Evolutionary conservation across 1,284 basidiomycete genomes (phyloP).

Genomic region (Earliella scabrosa): DNA sequence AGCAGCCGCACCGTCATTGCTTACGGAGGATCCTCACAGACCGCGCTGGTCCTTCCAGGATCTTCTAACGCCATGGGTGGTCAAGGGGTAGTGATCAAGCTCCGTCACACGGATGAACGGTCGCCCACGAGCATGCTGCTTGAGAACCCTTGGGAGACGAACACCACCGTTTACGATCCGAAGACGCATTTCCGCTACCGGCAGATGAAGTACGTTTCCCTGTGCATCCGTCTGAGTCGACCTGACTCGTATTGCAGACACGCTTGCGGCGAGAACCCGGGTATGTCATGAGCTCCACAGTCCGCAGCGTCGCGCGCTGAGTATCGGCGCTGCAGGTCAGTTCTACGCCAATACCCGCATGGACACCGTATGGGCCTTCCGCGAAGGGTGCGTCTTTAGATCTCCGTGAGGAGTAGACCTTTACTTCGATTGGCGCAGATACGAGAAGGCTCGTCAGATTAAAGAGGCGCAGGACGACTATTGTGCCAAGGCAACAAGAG

Average conservation of each 20-base stretch:
- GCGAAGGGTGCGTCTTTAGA: conserved; percentile 35
- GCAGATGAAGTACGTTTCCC: conserved; percentile 44
- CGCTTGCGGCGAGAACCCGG: conserved; percentile 40
- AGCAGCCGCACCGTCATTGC: too few species aligned
- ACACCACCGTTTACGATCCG: conserved; percentile 34
- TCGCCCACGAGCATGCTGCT: conserved; percentile 50
- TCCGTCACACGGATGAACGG: conserved; percentile 45
- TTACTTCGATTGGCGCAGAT: conserved; percentile 32
- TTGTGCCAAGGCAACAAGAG: conserved; percentile 59
- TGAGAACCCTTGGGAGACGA: conserved; percentile 48
- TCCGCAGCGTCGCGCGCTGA: too few species aligned
- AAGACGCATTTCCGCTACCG: conserved; percentile 45
- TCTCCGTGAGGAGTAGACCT: not conserved
- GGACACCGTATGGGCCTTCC: conserved; percentile 66
- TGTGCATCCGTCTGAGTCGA: not conserved
- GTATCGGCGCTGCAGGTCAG: conserved; percentile 14
- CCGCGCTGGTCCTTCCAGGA: conserved; percentile 51
- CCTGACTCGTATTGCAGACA: conserved; percentile 15
- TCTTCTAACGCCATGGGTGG: conserved; percentile 49
- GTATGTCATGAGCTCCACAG: conserved; percentile 17
- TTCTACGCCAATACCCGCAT: conserved; percentile 53
- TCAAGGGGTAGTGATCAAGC: conserved; percentile 52
- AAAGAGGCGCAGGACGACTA: conserved; percentile 80
- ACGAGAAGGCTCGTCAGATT: conserved; percentile 75
- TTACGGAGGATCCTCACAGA: not conserved